These are phyloP conservation scores for Polytolypa hystricis DNA, from an alignment of 2,329 filamentous ascomycete genomes.

Conservation along the genomic window DNA sequence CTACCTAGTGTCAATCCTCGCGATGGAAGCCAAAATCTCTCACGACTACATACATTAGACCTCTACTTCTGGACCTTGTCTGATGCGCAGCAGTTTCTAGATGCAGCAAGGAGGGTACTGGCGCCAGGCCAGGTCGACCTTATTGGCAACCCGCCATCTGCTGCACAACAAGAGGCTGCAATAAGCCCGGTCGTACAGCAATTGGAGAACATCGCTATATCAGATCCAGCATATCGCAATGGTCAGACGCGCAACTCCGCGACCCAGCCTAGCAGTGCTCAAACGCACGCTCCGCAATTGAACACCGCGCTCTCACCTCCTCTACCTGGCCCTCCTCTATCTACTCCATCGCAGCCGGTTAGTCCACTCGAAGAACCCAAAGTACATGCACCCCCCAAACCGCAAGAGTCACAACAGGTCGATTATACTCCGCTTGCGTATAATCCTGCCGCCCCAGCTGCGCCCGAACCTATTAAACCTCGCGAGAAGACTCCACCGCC, in stretches of 20 bases:
- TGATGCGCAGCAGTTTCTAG: conserved; percentile 45
- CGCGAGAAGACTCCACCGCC: conserved; percentile 58
- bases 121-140: conserved; percentile 36
- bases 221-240: conserved; percentile 38
- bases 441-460: conserved; percentile 55
- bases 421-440: conserved; percentile 47
- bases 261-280: conserved; percentile 16
- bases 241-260: conserved; percentile 32
- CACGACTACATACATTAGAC: conserved; percentile 48
- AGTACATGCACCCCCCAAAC: conserved; percentile 2
- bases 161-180: conserved; percentile 24
- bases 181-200: conserved; percentile 54
- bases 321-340: conserved; percentile 18
- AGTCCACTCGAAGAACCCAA: conserved; percentile 7
- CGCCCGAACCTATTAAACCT: conserved; percentile 52
- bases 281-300: conserved; percentile 13
- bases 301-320: conserved; percentile 15
- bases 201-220: conserved; percentile 50
- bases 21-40: conserved; percentile 42
- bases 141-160: conserved; percentile 32
- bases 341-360: conserved; percentile 11
- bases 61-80: conserved; percentile 54
- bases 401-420: conserved; percentile 18
- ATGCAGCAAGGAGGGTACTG: conserved; percentile 30
- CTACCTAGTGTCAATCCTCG: conserved; percentile 42